These are phyloP conservation scores for Leccinum ponderosum DNA, from an alignment of 1,284 basidiomycete genomes.

Conservation along the genomic window DNA sequence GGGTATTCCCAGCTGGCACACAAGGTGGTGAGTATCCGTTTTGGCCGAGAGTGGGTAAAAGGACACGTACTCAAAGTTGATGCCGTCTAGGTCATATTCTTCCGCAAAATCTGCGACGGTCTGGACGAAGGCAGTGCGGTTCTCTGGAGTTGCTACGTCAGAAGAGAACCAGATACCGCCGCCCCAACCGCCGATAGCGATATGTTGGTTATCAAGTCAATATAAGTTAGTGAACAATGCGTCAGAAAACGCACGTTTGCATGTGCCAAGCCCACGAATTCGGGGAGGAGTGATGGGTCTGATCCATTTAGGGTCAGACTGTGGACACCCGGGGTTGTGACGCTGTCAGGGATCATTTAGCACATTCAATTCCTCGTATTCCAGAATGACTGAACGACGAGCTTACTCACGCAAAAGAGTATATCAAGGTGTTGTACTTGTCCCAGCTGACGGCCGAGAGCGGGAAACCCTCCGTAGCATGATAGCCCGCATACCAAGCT, in stretches of 20 bases:
- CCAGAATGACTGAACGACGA: neutral
- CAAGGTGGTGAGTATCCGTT: conserved; percentile 3
- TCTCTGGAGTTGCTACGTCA: conserved; percentile 19
- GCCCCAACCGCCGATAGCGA: neutral
- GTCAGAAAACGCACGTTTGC: conserved; percentile 19
- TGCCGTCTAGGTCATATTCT: conserved; percentile 41
- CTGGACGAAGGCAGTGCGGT: conserved; percentile 64
- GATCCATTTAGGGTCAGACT: conserved; percentile 37
- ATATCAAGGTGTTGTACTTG: conserved; percentile 50
- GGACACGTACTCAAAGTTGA: conserved; percentile 22
- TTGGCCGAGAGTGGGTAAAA: neutral
- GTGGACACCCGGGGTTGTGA: conserved; percentile 44
- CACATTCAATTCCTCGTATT: neutral
- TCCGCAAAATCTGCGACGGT: conserved; percentile 44
- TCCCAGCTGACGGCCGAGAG: conserved; percentile 41
- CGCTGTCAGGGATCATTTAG: conserved; percentile 23
- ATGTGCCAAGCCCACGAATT: conserved; percentile 51
- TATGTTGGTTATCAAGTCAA: neutral
- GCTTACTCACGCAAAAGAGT: conserved; percentile 35
- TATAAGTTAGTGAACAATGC: neutral
- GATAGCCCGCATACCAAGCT: conserved; percentile 43
- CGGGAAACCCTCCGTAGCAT: conserved; percentile 41
- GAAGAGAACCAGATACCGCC: neutral
- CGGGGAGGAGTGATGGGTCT: conserved; percentile 42
- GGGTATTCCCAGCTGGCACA: conserved; percentile 52